Evolutionary conservation across 352 stramenopile genomes (phyloP).

Genomic region (Phytophthora podocarpi): DNA sequence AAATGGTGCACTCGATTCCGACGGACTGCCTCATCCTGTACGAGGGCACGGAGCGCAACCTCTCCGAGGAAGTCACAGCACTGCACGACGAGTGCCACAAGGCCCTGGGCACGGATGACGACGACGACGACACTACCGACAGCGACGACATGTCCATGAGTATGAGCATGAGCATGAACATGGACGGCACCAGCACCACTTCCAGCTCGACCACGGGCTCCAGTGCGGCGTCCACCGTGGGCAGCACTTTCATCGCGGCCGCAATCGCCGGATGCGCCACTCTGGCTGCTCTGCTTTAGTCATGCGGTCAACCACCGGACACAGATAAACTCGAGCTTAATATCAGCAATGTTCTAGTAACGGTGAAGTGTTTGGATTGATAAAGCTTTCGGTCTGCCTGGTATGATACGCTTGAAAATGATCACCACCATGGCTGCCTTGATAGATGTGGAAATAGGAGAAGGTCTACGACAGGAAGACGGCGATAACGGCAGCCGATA

Average conservation of each 20-base stretch:
- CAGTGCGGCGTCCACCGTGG: constrained; percentile 20
- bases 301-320: neutral
- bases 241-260: neutral
- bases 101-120: constrained; percentile 16
- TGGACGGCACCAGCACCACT: constrained; percentile 18
- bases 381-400: constrained; percentile 7
- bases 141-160: constrained; percentile 36
- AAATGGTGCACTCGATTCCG: constrained; percentile 42
- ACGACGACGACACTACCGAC: constrained; percentile 23
- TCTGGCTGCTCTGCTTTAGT: constrained; percentile 18
- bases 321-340: constrained; percentile 1
- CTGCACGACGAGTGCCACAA: constrained; percentile 66
- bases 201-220: constrained; percentile 17
- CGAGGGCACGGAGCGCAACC: constrained; percentile 43
- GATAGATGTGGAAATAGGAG: neutral
- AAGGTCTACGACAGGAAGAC: constrained; percentile 27
- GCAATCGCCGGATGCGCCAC: constrained; percentile 7
- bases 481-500: constrained; percentile 18
- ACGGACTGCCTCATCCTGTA: constrained; percentile 54
- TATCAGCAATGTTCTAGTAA: constrained; percentile 9
- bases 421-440: too few species aligned
- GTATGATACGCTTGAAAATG: too few species aligned
- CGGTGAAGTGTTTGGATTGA: constrained; percentile 5
- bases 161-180: constrained; percentile 36
- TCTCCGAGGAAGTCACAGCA: constrained; percentile 41